phyloP scores from a whole-genome alignment of 352 stramenopile species.

The Pythium aquatile region DNA sequence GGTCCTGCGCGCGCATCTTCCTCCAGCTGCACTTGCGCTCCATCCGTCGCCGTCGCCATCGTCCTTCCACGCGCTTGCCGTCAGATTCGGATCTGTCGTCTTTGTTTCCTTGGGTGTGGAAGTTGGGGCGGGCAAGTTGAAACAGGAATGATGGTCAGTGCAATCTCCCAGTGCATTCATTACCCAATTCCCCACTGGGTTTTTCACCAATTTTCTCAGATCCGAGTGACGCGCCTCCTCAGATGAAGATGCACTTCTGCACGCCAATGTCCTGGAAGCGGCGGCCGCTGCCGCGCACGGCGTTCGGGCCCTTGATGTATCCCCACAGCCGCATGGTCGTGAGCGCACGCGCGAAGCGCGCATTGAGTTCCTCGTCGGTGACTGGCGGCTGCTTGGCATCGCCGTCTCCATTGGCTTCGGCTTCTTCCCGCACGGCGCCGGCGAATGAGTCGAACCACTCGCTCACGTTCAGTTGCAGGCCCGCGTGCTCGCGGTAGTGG shows the following conservation, averaged over 20 bases:
- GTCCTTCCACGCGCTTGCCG: slow-evolving; percentile 4
- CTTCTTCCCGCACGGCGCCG: slow-evolving; percentile 32
- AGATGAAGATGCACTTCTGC: slow-evolving; percentile 85
- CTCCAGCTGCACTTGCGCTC: slow-evolving; percentile 34
- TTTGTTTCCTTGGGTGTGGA: slow-evolving; percentile 6
- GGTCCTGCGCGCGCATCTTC: slow-evolving; percentile 28
- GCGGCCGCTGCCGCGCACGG: slow-evolving; percentile 5
- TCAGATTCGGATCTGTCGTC: background rate
- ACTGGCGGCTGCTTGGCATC: background rate
- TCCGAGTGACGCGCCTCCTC: background rate
- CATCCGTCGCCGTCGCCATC: background rate
- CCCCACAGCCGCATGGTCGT: slow-evolving; percentile 74
- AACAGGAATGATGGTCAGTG: slow-evolving; percentile 26
- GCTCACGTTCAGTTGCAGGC: slow-evolving; percentile 51
- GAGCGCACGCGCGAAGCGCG: slow-evolving; percentile 64
- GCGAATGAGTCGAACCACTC: slow-evolving; percentile 74
- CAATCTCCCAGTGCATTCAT: slow-evolving; percentile 19
- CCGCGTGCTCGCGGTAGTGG: slow-evolving; percentile 69
- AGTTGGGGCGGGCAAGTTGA: slow-evolving; percentile 9
- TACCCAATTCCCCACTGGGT: slow-evolving; percentile 13
- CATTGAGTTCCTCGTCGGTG: slow-evolving; percentile 41
- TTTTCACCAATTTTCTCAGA: background rate
- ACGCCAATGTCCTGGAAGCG: slow-evolving; percentile 50
- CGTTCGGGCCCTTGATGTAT: slow-evolving; percentile 29
- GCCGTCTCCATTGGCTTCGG: slow-evolving; percentile 8